Percentiles rank a stretch among this genome's conserved stretches.
These are phyloP conservation scores for Hymenochaete sp. DNA, from an alignment of 1,284 basidiomycete species.

Conservation along the genomic window DNA sequence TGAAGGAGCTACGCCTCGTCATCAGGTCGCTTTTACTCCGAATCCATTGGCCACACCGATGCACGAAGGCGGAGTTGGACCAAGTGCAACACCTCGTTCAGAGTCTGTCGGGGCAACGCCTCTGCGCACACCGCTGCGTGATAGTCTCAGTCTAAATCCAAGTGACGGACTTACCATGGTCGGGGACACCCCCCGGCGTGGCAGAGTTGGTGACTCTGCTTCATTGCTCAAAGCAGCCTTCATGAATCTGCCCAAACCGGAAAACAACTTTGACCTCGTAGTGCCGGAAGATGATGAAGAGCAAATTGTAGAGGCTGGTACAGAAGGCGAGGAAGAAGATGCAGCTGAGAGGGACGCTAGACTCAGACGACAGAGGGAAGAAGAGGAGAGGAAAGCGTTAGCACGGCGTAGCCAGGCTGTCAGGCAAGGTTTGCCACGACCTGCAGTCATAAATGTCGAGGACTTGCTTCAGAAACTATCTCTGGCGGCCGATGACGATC, in stretches of 20 bases:
- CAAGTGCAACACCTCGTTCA: slow-evolving; percentile 56
- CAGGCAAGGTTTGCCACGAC: slow-evolving; percentile 79
- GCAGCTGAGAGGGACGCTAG: slow-evolving; percentile 88
- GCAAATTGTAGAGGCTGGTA: slow-evolving; percentile 35
- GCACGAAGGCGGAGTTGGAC: slow-evolving; percentile 38
- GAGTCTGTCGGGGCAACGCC: slow-evolving; percentile 60
- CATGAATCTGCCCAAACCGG: slow-evolving; percentile 79
- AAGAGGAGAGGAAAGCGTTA: slow-evolving; percentile 70
- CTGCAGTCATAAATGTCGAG: slow-evolving; percentile 71
- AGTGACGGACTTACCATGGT: slow-evolving; percentile 44
- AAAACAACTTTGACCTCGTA: slow-evolving; percentile 96
- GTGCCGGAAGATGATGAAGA: slow-evolving; percentile 81
- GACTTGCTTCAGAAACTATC: slow-evolving; percentile 52
- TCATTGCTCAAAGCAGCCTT: slow-evolving; percentile 80
- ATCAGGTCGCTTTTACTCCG: slow-evolving; percentile 83
- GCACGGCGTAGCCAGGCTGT: slow-evolving; percentile 79
- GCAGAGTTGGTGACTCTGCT: slow-evolving; percentile 53
- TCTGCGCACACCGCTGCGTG: slow-evolving; percentile 84
- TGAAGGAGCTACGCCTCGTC: slow-evolving; percentile 85
- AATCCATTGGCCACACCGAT: slow-evolving; percentile 90
- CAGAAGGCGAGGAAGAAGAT: slow-evolving; percentile 62
- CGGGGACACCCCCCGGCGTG: slow-evolving; percentile 70
- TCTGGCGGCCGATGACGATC: slow-evolving; percentile 38
- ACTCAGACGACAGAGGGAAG: slow-evolving; percentile 59
- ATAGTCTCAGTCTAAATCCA: slow-evolving; percentile 85